phyloP scores from a whole-genome alignment of 1,284 basidiomycete genomes.

The Mycena sp. region DNA sequence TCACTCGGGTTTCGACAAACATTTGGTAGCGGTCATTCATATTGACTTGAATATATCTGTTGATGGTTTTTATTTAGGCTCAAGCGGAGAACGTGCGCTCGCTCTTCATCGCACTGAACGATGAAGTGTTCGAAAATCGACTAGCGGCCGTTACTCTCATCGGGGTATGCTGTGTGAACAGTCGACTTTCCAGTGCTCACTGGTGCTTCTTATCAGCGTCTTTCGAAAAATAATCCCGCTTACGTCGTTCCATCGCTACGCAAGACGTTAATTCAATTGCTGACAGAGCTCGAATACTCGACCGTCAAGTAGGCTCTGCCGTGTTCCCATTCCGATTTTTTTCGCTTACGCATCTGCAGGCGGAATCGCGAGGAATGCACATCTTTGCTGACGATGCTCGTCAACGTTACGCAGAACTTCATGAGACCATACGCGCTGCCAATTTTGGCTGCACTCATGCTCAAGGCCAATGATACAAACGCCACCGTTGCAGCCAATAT shows the following conservation, averaged over 20 bases:
- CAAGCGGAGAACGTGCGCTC: conserved; percentile 98
- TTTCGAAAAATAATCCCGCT: conserved; percentile 96
- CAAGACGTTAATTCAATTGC: conserved; percentile 95
- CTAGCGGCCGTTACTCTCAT: conserved; percentile 93
- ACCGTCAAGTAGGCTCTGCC: conserved; percentile 77
- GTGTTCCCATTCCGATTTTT: not conserved
- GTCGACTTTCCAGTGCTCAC: not conserved
- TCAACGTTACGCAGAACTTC: conserved; percentile 91
- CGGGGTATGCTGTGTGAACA: conserved; percentile 53
- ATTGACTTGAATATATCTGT: not conserved
- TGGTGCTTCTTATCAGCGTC: conserved; percentile 52
- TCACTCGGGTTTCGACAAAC: conserved; percentile 96
- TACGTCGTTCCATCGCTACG: conserved; percentile 98
- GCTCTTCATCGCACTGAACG: conserved; percentile 97
- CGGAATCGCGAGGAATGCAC: conserved; percentile 94
- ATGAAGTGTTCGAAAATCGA: conserved; percentile 95
- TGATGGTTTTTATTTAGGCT: conserved; percentile 52
- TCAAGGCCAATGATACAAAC: conserved; percentile 88
- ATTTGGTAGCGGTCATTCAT: conserved; percentile 59
- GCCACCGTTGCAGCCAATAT: conserved; percentile 93
- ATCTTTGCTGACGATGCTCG: conserved; percentile 86
- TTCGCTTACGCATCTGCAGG: conserved; percentile 48
- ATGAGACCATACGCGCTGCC: conserved; percentile 98
- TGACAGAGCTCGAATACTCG: conserved; percentile 98
- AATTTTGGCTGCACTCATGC: conserved; percentile 92